Base-by-base conservation (phyloP, 2,329 filamentous ascomycete genomes). In the Pseudogymnoascus sp. region DNA sequence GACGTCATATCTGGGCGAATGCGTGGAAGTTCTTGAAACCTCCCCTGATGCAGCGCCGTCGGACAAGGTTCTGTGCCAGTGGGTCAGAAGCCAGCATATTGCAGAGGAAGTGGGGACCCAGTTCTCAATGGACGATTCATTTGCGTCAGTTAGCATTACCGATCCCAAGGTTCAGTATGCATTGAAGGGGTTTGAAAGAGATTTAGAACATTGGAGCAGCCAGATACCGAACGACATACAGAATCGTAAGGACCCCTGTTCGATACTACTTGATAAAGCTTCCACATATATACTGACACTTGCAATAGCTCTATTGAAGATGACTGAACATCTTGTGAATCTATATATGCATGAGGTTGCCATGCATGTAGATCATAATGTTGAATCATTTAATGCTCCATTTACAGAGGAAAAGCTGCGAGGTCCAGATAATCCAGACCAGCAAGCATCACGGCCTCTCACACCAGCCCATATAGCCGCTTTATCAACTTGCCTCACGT, bases 331-430 rank as follows among this genome's bases (percentile, higher is more conserved):
- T 66, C 75, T 80, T 8, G 68, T 83, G 40, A 80, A 78, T 62
- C 73, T 85, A 2, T 85, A 82, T 67, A 78, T 85, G 65, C 81
- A 86, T 67, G 84, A 86, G 70, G 77, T 84, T 59, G 78, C 79
- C 5, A 79, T 86, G 74, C 74, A 84, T 66, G 74, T 82, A 15
- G 81, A 85, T 63, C 79, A 82, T 64, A 79, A 78, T 54, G 75
- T 79, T 2, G 79, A 83, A 15, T 79, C 83, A 63, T 82, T 82
- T 60, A 71, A 71, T 59, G 70, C 69, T 21, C 69, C 70, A 1
- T 71, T 71, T 54, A 71, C 71, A 21, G 70, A 72, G 50, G 71
- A 70, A 29, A 65, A 65, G 9, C 59, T 71, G 4, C 64, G 66
- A 8, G 64, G 64, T 11, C 58, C 63, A 24, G 54, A 54, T 21